A percentile compares a stretch with the other conserved stretches of the same genome.
These are phyloP conservation scores for Citrus australasica DNA, from an alignment of 345 rosid genomes.

Conservation along the genomic window DNA sequence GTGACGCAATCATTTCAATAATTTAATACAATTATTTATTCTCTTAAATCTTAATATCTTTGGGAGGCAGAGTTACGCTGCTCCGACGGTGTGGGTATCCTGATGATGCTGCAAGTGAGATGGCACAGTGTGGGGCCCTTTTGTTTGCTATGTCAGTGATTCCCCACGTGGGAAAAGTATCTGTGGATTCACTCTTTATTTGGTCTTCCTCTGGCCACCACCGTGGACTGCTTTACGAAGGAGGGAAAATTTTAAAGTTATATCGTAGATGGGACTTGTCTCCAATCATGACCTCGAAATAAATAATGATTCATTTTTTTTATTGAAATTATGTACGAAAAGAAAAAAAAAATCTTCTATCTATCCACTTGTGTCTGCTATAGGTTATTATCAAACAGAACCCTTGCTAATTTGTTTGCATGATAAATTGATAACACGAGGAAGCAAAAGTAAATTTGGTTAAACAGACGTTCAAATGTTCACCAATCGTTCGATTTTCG, in stretches of 20 bases:
- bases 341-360: not conserved
- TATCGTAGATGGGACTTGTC: not conserved
- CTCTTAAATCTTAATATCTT: not conserved
- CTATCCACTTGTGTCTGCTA: no score
- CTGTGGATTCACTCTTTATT: not conserved
- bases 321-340: not conserved
- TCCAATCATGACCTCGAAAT: not conserved
- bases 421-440: no score
- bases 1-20: not conserved
- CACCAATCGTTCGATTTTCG: no score
- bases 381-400: no score
- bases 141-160: not conserved
- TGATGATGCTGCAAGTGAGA: not conserved
- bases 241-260: not conserved
- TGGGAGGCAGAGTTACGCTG: not conserved
- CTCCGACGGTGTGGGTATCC: not conserved
- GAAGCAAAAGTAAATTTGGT: no score
- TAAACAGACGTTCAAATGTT: no score
- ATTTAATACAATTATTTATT: not conserved
- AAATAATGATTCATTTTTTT: no score
- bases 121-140: not conserved
- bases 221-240: not conserved
- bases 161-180: not conserved
- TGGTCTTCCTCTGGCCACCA: not conserved
- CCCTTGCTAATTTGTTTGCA: no score